Conservation (phyloP, 2,329 filamentous ascomycete species). For the Aureobasidium subglaciale region DNA sequence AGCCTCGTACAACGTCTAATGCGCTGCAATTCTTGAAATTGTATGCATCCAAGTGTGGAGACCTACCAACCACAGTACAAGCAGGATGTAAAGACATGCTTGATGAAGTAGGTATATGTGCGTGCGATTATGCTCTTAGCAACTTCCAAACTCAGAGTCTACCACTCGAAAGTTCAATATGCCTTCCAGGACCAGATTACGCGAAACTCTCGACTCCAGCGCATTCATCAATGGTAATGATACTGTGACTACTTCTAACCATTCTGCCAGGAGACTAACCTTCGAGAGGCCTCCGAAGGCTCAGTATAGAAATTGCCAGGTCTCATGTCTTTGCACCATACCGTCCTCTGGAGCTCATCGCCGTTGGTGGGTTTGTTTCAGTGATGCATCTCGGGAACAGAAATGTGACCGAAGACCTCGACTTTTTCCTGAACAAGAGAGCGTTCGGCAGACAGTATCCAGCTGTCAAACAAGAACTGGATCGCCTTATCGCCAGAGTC, state of each 20-base stretch:
- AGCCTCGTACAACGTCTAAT: neutral
- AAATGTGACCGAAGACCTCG: neutral
- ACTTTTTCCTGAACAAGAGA: neutral
- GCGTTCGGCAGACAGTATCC: neutral
- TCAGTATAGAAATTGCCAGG: neutral
- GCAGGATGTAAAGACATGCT: neutral
- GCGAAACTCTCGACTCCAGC: neutral
- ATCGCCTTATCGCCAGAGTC: neutral
- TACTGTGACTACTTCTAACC: too few relatives aligned
- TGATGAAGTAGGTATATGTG: neutral
- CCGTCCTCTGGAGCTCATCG: neutral
- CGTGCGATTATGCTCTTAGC: too few relatives aligned
- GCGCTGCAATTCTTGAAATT: neutral
- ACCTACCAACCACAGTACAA: neutral
- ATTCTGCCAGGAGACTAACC: neutral
- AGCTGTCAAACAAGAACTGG: neutral
- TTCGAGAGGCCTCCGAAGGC: neutral
- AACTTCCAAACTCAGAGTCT: neutral
- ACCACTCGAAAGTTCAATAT: neutral
- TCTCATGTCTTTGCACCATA: neutral
- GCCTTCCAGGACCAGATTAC: neutral
- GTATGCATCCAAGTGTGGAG: neutral
- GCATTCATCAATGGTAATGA: neutral
- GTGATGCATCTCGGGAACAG: neutral
- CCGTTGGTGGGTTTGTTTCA: neutral